Base-by-base conservation (phyloP, 371 early-diverging fungal genomes). In the Apophysomyces ossiformis region DNA sequence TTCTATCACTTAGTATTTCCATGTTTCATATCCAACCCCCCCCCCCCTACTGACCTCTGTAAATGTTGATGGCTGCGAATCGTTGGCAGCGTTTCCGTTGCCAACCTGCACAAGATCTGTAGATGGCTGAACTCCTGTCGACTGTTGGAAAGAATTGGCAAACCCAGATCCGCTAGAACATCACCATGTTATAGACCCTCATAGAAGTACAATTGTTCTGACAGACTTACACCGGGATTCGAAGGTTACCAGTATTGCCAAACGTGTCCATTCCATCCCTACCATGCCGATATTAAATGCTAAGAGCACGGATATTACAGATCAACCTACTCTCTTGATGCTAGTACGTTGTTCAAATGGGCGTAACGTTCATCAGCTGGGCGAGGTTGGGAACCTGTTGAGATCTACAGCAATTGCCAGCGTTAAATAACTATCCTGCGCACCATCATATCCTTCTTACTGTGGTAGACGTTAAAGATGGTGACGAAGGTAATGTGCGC, bases 221-320 rank as follows among this genome's bases (percentile, higher is more conserved):
- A 3, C 64, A 4, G 26, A 72, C 79, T 75, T 75, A 81, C 79
- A 64, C 36, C 37, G 81, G 82, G 37, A 81, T 63, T 46, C 82
- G 83, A 54, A 82, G 77, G 67, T 79, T 77, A 21, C 85, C 85
- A 37, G 66, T 66, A 64, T 83, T 85, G 45, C 85, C 85, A 61
- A 82, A 85, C 7, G 82, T 83, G 54, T 83, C 85, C 70, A 79
- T 78, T 32, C 83, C 85, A 60, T 78, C 82, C 18, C 77, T 79
- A 21, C 54, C 16, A 21, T 50, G 54, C 46, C 13, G 9, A 12
- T 9, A 15, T n/a, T 45, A 13, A 45, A 45, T 45, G 16, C 6
- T 21, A 5, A 50, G 5, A 47, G 12, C n/a, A 47, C 2, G 3
- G 16, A 38, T 36, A 58, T 63, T 46, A 21, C 63, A 18, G 9